These are phyloP conservation scores for Ambrosia artemisiifolia DNA, from an alignment of 129 eudicot genomes.

Conservation along the genomic window DNA sequence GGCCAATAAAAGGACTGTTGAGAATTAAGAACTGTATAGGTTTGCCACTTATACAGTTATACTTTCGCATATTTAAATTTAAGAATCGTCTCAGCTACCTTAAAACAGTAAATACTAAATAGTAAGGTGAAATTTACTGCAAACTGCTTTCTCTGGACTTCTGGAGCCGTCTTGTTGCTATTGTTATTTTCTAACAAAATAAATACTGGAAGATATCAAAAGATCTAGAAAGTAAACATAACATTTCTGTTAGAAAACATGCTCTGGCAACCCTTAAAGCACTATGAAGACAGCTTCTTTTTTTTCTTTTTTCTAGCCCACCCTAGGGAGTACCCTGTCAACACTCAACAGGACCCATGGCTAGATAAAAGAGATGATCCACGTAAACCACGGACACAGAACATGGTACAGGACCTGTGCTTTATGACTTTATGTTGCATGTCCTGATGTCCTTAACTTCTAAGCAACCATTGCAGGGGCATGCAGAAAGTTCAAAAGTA, in stretches of 20 bases:
- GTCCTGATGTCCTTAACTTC: background rate
- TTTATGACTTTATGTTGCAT: too few species aligned
- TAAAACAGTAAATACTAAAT: background rate
- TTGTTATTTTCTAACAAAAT: too few species aligned
- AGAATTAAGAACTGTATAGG: constrained; percentile 1
- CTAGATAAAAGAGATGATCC: too few species aligned
- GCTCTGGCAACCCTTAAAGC: too few species aligned
- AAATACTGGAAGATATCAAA: too few species aligned
- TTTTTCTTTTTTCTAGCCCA: too few species aligned
- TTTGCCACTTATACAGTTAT: background rate
- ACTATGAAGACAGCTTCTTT: too few species aligned
- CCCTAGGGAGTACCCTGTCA: background rate
- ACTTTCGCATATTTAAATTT: background rate
- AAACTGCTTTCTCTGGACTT: background rate
- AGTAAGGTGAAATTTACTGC: background rate
- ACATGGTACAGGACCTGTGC: too few species aligned
- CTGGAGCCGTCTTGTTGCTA: too few species aligned
- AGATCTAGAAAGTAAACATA: too few species aligned
- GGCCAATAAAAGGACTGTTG: constrained; percentile 12
- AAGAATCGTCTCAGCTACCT: background rate
- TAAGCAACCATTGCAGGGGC: background rate
- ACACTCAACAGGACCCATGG: background rate
- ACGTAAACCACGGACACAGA: too few species aligned
- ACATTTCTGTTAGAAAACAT: too few species aligned
- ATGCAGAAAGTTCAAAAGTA: background rate